Evolutionary conservation across 371 early-diverging fungal species (phyloP).

Genomic region (Syncephalastrum racemosum): DNA sequence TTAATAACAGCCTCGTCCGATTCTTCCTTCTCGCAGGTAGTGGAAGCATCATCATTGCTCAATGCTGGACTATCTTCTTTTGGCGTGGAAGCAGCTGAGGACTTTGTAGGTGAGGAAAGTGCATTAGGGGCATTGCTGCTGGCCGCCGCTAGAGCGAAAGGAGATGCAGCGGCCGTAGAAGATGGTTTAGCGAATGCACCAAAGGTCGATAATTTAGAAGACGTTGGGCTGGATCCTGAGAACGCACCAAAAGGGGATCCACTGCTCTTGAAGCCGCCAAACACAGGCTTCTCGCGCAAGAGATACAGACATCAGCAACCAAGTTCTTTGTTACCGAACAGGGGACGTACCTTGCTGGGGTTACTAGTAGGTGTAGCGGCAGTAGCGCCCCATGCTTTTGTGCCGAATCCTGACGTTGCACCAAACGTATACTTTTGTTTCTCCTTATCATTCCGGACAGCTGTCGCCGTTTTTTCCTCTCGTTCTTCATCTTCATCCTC

Average conservation of each 20-base stretch:
- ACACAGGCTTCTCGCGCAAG: slow-evolving; percentile 13
- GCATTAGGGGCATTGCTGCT: slow-evolving; percentile 22
- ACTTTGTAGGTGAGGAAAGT: slow-evolving; percentile 13
- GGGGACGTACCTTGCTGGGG: slow-evolving; percentile 30
- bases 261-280: slow-evolving; percentile 31
- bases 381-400: slow-evolving; percentile 32
- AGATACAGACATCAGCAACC: neutral
- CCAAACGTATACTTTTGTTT: slow-evolving; percentile 50
- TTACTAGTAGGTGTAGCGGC: slow-evolving; percentile 11
- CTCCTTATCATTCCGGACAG: slow-evolving; percentile 6
- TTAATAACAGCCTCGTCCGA: neutral
- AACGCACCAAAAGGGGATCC: slow-evolving; percentile 7
- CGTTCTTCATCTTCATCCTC: slow-evolving; percentile 26
- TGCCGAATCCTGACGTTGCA: slow-evolving; percentile 47
- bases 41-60: slow-evolving; percentile 9
- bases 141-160: slow-evolving; percentile 39
- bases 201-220: slow-evolving; percentile 25
- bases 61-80: slow-evolving; percentile 3
- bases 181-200: slow-evolving; percentile 35
- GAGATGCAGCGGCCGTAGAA: slow-evolving; percentile 28
- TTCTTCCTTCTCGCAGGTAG: slow-evolving; percentile 11
- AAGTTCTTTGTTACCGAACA: neutral
- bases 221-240: slow-evolving; percentile 6
- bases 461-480: slow-evolving; percentile 7
- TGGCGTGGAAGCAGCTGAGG: neutral